Conservation (phyloP, 2,329 filamentous ascomycete genomes). For the Pezicula carpinea region DNA sequence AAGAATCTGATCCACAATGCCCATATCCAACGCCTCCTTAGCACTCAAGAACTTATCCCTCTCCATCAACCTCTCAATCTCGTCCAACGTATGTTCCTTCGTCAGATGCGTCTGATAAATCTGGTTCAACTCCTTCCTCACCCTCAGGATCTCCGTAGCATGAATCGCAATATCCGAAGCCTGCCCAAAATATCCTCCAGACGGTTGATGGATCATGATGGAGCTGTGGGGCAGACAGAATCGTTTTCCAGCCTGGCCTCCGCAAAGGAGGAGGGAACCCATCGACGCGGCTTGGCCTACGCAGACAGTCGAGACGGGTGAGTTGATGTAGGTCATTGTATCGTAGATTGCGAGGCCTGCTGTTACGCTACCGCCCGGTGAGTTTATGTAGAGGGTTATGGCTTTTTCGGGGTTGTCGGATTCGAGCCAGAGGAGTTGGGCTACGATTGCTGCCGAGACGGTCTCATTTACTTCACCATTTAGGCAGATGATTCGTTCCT, state of each 20-base stretch:
- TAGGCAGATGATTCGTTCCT: slow-evolving; percentile 91
- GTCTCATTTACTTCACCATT: slow-evolving; percentile 89
- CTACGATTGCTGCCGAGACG: slow-evolving; percentile 88
- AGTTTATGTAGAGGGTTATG: slow-evolving; percentile 98
- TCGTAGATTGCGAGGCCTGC: slow-evolving; percentile 93
- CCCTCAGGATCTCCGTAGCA: slow-evolving; percentile 89
- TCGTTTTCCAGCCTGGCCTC: slow-evolving; percentile 78
- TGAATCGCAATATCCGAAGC: slow-evolving; percentile 90
- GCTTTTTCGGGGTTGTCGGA: slow-evolving; percentile 92
- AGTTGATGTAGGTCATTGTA: slow-evolving; percentile 95
- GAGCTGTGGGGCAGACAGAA: slow-evolving; percentile 89
- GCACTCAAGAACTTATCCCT: slow-evolving; percentile 91
- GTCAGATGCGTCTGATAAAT: slow-evolving; percentile 89
- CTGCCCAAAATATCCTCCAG: slow-evolving; percentile 64
- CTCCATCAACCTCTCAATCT: slow-evolving; percentile 95
- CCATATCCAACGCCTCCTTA: slow-evolving; percentile 81
- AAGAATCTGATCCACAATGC: slow-evolving; percentile 88
- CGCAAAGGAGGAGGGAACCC: slow-evolving; percentile 84
- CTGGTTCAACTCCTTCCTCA: slow-evolving; percentile 79
- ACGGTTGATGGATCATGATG: slow-evolving; percentile 96
- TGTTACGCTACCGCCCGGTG: slow-evolving; percentile 86
- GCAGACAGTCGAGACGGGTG: slow-evolving; percentile 90
- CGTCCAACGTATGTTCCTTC: slow-evolving; percentile 71
- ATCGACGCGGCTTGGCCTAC: slow-evolving; percentile 93
- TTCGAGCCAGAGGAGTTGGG: slow-evolving; percentile 96